phyloP scores from a whole-genome alignment of 805 yeast species.

The Debaryomyces tyrocola region DNA sequence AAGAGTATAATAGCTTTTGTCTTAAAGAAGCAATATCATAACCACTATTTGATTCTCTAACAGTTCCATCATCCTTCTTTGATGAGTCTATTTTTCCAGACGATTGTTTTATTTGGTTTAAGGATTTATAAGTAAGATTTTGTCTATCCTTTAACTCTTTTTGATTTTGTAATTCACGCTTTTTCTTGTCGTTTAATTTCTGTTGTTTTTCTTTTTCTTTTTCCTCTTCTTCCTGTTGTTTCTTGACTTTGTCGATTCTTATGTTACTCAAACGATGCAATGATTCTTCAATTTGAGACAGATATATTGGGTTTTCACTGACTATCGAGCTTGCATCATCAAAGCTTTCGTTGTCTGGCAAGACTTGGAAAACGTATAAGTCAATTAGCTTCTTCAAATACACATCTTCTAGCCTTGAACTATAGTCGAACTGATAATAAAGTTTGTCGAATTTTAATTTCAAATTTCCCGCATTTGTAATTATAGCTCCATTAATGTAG shows the following conservation, averaged over 20 bases:
- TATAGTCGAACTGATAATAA: conserved; percentile 10
- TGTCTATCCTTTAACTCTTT: conserved; percentile 18
- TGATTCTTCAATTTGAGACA: conserved; percentile 4
- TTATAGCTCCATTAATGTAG: conserved; percentile 21
- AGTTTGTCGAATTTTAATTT: conserved; percentile 10
- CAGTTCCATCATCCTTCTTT: neutral
- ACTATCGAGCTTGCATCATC: conserved; percentile 27
- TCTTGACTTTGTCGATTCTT: conserved; percentile 6
- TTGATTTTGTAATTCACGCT: conserved; percentile 18
- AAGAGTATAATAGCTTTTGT: conserved; percentile 15
- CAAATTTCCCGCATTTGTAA: conserved; percentile 4
- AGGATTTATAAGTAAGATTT: conserved; percentile 28
- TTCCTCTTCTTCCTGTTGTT: conserved; percentile 8
- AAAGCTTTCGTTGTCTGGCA: conserved; percentile 29
- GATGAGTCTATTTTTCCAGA: neutral
- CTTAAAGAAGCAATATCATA: conserved; percentile 8
- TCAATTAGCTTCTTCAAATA: conserved; percentile 26
- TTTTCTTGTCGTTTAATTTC: conserved; percentile 14
- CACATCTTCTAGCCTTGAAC: conserved; percentile 6
- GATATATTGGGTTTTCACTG: conserved; percentile 18
- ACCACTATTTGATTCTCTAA: conserved; percentile 2
- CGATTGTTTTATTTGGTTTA: conserved; percentile 26
- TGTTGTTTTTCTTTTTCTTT: conserved; percentile 13
- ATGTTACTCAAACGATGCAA: conserved; percentile 6
- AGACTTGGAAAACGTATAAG: conserved; percentile 34